These are phyloP conservation scores for Ogataea paraovalis DNA, from an alignment of 805 yeast genomes.

Conservation along the genomic window DNA sequence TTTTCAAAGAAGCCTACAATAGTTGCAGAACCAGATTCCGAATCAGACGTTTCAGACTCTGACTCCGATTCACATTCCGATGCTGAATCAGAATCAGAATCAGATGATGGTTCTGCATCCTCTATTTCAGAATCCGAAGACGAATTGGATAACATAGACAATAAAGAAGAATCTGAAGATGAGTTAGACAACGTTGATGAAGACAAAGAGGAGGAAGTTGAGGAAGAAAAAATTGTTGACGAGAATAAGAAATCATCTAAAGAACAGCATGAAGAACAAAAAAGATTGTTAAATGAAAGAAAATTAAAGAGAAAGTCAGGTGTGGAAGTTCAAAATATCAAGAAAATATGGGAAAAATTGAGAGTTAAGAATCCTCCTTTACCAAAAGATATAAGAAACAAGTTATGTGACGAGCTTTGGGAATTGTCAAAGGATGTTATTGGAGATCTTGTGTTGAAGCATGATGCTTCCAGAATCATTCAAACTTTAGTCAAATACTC, in stretches of 20 bases:
- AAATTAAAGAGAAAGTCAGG: conserved; percentile 88
- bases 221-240: conserved; percentile 29
- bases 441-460: conserved; percentile 85
- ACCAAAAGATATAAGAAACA: conserved; percentile 71
- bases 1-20: conserved; percentile 29
- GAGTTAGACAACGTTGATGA: conserved; percentile 23
- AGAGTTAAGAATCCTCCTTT: conserved; percentile 81
- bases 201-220: conserved; percentile 25
- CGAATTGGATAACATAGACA: conserved; percentile 32
- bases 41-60: conserved; percentile 7
- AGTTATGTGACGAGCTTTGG: conserved; percentile 83
- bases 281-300: conserved; percentile 71
- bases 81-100: conserved; percentile 6
- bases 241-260: conserved; percentile 46
- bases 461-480: conserved; percentile 93
- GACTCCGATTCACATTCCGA: conserved; percentile 6
- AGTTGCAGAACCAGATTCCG: conserved; percentile 19
- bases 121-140: conserved; percentile 15
- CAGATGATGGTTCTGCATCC: conserved; percentile 20
- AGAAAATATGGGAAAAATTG: conserved; percentile 84
- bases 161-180: conserved; percentile 28
- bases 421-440: conserved; percentile 70
- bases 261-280: conserved; percentile 81
- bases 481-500: conserved; percentile 90
- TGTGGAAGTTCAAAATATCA: conserved; percentile 75